Evolutionary conservation across 2,329 filamentous ascomycete species (phyloP), one percentile per base, ranked within the genome.

Genomic region (Aspergillus fumigatiaffinis): DNA sequence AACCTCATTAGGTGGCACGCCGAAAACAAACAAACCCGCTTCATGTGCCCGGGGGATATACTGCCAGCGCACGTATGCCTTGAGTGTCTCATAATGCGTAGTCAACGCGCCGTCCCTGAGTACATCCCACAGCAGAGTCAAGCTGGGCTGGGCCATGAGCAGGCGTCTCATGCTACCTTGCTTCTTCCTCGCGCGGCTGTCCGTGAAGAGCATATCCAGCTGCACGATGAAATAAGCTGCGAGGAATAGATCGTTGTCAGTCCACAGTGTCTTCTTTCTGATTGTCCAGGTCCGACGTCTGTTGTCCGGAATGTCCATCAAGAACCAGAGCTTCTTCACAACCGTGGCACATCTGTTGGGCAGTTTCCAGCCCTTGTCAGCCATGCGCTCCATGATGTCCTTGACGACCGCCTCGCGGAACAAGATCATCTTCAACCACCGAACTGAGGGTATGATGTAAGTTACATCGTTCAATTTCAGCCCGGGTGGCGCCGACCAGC

Each of bases 291-390:
- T 72, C 1, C 90, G 84, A 14, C 81, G 76, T 0, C 61, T 65
- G 51, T 80, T 87, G 14, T 84, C 85, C 0, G 83, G 76, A 3
- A 87, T 75, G 66, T 92, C 89, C 77, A 91, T 85, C 35, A 90
- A 67, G 52, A 89, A 80, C 91, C 91, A 94, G 20, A 91, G 76
- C 67, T 89, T 89, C 65, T 84, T 79, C 49, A 89, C 73, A 1
- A 80, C 78, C 10, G 66, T 52, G 51, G 76, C 68, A 61, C 81
- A 82, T 26, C 71, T 70, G 1, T 60, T 51, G 0, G 87, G 87
- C 53, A 85, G 73, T 9, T 81, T 79, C 56, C 86, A 81, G 1
- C 86, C 87, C 47, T 80, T 74, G 14, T 81, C 76, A 0, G 82
- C 82, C 62, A 92, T 77, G 12, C 80, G 75, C 14, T 81, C 80